phyloP scores from a whole-genome alignment of 1,139 yeast species.

The Debaryomyces fabryi region DNA sequence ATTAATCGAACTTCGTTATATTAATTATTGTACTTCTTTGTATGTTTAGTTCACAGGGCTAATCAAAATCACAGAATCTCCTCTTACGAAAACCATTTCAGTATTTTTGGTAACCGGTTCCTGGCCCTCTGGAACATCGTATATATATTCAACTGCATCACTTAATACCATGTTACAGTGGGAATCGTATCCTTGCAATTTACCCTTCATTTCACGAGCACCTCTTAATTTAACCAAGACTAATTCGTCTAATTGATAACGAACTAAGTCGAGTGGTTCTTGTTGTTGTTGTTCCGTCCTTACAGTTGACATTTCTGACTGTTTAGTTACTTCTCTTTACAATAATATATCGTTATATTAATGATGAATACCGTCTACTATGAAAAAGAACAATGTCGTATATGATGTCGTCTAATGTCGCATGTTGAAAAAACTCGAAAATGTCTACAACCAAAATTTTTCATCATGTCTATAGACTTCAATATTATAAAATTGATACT shows the following conservation, averaged over 20 bases:
- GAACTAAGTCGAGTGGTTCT: conserved; percentile 83
- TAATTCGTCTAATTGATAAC: conserved; percentile 82
- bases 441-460: conserved; percentile 6
- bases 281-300: conserved; percentile 41
- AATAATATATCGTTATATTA: neutral
- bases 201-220: conserved; percentile 91
- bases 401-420: conserved; percentile 7
- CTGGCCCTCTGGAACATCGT: conserved; percentile 51
- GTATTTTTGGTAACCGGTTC: conserved; percentile 58
- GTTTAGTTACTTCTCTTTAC: neutral
- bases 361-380: neutral
- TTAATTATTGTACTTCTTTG: conserved; percentile 10
- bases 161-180: conserved; percentile 96
- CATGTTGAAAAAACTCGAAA: conserved; percentile 1
- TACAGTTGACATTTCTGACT: conserved; percentile 34
- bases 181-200: conserved; percentile 91
- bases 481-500: neutral
- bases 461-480: neutral
- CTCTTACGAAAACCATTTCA: conserved; percentile 94
- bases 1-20: neutral
- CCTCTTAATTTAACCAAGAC: conserved; percentile 92
- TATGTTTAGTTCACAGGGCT: conserved; percentile 40
- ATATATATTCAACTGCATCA: conserved; percentile 86
- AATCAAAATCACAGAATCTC: conserved; percentile 88
- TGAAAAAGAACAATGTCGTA: neutral